phyloP scores from a whole-genome alignment of 1,284 basidiomycete genomes.

The Ganoderma lucidum region DNA sequence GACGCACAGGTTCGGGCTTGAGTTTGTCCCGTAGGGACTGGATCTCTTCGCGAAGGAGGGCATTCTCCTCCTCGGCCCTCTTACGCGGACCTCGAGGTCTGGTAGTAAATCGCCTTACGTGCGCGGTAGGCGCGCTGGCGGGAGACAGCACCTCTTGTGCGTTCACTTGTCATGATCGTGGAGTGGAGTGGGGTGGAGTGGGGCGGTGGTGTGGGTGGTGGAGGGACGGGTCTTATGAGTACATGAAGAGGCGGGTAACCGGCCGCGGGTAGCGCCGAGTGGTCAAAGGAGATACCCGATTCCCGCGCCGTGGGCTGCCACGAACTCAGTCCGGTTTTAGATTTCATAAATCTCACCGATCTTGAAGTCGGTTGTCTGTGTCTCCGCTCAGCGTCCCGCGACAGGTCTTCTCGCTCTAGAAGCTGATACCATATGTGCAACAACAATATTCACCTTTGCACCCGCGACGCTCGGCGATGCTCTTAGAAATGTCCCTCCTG shows the following conservation, averaged over 20 bases:
- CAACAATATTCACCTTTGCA: no score
- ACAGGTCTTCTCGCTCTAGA: no score
- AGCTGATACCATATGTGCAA: no score
- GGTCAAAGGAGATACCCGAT: no score
- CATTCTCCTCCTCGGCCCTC: conserved; percentile 64
- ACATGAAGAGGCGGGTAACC: conserved; percentile 22
- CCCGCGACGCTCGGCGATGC: no score
- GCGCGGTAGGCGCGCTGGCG: conserved; percentile 66
- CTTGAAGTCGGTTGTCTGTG: conserved; percentile 31
- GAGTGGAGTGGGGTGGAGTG: no score
- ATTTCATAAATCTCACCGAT: conserved; percentile 1
- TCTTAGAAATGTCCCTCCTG: no score
- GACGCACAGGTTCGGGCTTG: conserved; percentile 52
- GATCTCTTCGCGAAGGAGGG: conserved; percentile 55
- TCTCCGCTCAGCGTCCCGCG: conserved; percentile 21
- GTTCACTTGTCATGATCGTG: conserved; percentile 66
- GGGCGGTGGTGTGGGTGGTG: no score
- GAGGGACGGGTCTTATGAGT: conserved; percentile 18
- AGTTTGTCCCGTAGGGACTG: conserved; percentile 40
- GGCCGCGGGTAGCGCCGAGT: conserved; percentile 27
- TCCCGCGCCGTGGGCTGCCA: conserved; percentile 21
- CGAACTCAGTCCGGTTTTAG: conserved; percentile 11
- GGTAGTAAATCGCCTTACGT: conserved; percentile 63
- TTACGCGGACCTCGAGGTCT: conserved; percentile 62
- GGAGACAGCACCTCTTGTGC: conserved; percentile 64